Conservation (phyloP, 768 basidiomycete species). For the Mycena albidolilacea region DNA sequence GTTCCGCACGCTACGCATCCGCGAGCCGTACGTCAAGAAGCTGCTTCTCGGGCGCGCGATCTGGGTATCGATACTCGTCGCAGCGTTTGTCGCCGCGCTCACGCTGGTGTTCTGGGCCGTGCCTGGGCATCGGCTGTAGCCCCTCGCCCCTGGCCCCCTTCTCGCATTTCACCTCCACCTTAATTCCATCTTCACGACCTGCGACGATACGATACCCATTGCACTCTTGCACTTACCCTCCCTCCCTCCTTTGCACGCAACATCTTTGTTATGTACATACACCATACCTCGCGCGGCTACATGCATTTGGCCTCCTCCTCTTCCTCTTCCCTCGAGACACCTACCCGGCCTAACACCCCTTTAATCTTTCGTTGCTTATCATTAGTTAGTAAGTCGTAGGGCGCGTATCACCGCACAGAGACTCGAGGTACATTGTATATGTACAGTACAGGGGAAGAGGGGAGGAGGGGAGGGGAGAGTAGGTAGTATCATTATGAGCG, state of each 20-base stretch:
- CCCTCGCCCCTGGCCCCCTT: no score
- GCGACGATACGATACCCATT: constrained; percentile 30
- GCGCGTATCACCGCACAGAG: background rate
- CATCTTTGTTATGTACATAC: constrained; percentile 23
- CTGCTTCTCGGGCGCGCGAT: constrained; percentile 91
- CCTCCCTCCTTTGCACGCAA: constrained; percentile 8
- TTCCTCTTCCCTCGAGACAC: background rate
- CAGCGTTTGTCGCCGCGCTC: constrained; percentile 81
- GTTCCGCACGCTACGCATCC: constrained; percentile 92
- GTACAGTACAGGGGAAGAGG: background rate
- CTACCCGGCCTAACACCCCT: constrained; percentile 21
- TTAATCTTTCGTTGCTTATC: constrained; percentile 43
- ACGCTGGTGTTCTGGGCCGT: constrained; percentile 97
- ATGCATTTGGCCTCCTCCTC: background rate
- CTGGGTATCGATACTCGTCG: constrained; percentile 90
- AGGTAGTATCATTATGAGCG: constrained; percentile 27
- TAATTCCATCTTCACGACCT: background rate
- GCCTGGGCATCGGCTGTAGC: constrained; percentile 89
- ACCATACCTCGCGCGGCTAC: background rate
- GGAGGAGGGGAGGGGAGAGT: background rate
- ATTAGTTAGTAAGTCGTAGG: constrained; percentile 17
- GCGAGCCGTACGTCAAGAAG: constrained; percentile 95
- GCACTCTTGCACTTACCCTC: constrained; percentile 22
- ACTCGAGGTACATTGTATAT: constrained; percentile 18
- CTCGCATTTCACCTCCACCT: background rate